Base-by-base conservation (phyloP, 2,329 filamentous ascomycete species). In the Coniochaeta pulveracea region DNA sequence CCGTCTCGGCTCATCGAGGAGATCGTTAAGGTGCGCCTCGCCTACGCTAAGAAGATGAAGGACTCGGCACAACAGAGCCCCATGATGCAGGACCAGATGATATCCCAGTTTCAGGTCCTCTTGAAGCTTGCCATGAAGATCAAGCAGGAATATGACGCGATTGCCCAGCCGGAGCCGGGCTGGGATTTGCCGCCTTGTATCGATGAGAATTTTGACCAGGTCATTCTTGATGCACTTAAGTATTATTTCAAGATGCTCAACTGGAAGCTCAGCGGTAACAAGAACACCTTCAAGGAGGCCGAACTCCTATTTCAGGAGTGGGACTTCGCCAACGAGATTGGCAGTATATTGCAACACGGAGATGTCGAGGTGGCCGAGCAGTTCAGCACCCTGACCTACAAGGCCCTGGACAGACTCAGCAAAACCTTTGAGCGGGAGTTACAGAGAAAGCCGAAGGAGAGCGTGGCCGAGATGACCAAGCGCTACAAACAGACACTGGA, bases 171-270 rank as follows among this genome's bases (percentile, higher is more conserved):
- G 1, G 83, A 96, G 54, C 76, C 82, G 14, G 89, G 91, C 29
- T 98, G 91, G 91, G 86, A 96, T 47, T 61, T 96, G 35, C 91
- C 91, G 3, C 85, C 88, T 7, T 95, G 88, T 57, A 93, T 98
- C 42, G 91, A 96, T 51, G 91, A 98, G 51, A 85, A 85, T 26
- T 98, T 96, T 48, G 91, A 96, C 51, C 72, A 80, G 21, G 85
- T 93, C 12, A 85, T 96, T 8, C 60, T 98, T 26, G 89, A 95
- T 48, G 88, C 89, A 1, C 65, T 98, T 45, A 93, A 89, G 54
- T 96, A 94, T 56, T 98, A 98, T 58, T 98, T 98, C 69, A 91
- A 89, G 55, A 88, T 98, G 72, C 66, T 98, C 27, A 95, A 96
- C 52, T 96, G 88, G 85, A 96, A 96, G 56, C 65, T 98, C 34